These are phyloP conservation scores for Ceratobasidium sp. DNA, from an alignment of 1,284 basidiomycete genomes.

Conservation along the genomic window DNA sequence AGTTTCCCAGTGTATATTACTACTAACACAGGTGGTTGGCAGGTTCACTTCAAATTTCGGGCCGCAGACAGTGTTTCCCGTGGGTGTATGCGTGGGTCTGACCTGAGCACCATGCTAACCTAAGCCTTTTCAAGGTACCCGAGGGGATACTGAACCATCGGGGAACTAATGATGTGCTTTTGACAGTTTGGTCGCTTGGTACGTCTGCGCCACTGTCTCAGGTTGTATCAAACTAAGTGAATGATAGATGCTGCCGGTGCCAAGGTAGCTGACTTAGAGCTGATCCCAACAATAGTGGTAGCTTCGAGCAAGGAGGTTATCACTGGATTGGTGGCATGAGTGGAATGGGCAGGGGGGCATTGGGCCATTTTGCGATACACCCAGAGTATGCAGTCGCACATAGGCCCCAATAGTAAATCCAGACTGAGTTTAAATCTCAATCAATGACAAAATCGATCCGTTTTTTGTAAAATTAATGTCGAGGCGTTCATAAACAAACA, in stretches of 20 bases:
- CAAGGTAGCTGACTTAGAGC: conserved; percentile 11
- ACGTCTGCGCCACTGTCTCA: not conserved
- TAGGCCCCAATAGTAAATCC: no score
- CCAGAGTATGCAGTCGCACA: no score
- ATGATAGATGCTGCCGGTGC: conserved; percentile 10
- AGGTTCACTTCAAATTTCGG: conserved; percentile 30
- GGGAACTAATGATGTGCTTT: conserved; percentile 16
- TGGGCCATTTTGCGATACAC: no score
- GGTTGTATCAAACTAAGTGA: not conserved
- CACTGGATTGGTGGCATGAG: conserved; percentile 8
- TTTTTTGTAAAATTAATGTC: no score
- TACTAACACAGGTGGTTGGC: no score
- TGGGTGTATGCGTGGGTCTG: not conserved
- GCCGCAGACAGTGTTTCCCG: conserved; percentile 27
- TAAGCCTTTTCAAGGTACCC: not conserved
- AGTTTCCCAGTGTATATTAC: no score
- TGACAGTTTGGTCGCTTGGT: conserved; percentile 29
- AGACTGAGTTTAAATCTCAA: no score
- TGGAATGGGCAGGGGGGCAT: no score
- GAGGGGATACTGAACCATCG: conserved; percentile 40
- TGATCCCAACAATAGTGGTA: conserved; percentile 5
- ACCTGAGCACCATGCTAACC: not conserved
- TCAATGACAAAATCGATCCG: no score
- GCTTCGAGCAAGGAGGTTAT: conserved; percentile 29
- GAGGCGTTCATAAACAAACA: no score